Evolutionary conservation across 2,329 filamentous ascomycete species (phyloP).

Genomic region (Microcera coccophila): DNA sequence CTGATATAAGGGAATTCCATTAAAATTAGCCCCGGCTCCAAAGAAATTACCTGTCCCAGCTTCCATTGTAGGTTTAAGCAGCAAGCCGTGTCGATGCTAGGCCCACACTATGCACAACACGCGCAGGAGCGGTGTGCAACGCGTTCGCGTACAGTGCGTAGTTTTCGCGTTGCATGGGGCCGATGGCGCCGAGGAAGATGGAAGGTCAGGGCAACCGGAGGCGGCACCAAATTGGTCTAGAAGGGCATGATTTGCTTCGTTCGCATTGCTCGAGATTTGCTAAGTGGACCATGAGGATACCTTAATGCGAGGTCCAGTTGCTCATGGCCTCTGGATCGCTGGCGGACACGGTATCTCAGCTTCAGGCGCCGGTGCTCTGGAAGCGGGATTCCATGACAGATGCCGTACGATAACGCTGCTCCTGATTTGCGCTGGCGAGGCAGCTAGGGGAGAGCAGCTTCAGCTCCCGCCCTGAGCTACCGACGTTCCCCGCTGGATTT

Average conservation of each 20-base stretch:
- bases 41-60: slow-evolving; percentile 28
- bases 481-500: slow-evolving; percentile 16
- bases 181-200: slow-evolving; percentile 6
- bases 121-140: slow-evolving; percentile 9
- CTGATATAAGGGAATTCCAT: slow-evolving; percentile 23
- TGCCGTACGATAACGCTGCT: slow-evolving; percentile 23
- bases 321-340: not conserved
- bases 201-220: slow-evolving; percentile 14
- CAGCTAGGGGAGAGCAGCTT: slow-evolving; percentile 7
- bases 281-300: slow-evolving; percentile 17
- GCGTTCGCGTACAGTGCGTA: slow-evolving; percentile 26
- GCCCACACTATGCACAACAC: slow-evolving; percentile 10
- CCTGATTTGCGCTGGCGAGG: slow-evolving; percentile 22
- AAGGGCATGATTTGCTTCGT: slow-evolving; percentile 21
- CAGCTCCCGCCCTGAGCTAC: slow-evolving; percentile 11
- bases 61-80: slow-evolving; percentile 10
- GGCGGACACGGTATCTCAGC: slow-evolving; percentile 10
- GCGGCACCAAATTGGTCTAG: slow-evolving; percentile 16
- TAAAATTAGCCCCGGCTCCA: slow-evolving; percentile 26
- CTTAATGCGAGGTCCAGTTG: slow-evolving; percentile 16
- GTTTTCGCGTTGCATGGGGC: not conserved
- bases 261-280: slow-evolving; percentile 10
- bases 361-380: slow-evolving; percentile 29
- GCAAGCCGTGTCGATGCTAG: slow-evolving; percentile 21
- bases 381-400: slow-evolving; percentile 31